Evolutionary conservation across 805 yeast species (phyloP), one percentile per base, ranked within the genome.

Genomic region (Spathaspora boniae): DNA sequence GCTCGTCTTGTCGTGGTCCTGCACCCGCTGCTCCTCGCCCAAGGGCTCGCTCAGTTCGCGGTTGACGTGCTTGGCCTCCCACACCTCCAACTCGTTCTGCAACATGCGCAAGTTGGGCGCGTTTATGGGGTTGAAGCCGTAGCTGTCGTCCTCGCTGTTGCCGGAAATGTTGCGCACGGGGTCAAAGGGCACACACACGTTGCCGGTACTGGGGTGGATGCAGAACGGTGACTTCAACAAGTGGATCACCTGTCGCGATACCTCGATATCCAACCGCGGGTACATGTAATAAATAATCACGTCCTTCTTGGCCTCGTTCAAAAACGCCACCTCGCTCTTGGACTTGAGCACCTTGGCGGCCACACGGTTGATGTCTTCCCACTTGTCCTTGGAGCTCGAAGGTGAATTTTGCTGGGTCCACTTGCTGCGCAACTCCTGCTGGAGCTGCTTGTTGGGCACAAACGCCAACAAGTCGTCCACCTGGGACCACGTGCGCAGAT

Each of bases 181-280:
- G 47, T 76, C 78, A 44, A 77, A 82, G 0, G 98, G 96, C 6
- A 93, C 96, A 75, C 98, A 93, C 3, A 93, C 85, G 50, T 86
- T 83, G 6, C 96, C 96, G 0, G 98, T 93, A 2, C 87, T 81
- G 2, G 98, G 98, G 58, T 93, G 98, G 28, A 93, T 80, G 65
- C 98, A 91, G 57, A 93, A 93, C 12, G 98, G 98, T 1, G 97
- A 85, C 56, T 93, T 93, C 49, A 93, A 73, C 61, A 93, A 79
- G 67, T 93, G 98, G 62, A 81, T 86, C 51, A 89, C 70, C 56
- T 85, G 93, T 46, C 82, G 75, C 6, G 98, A 84, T 23, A 93
- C 98, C 58, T 89, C 95, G 32, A 85, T 80, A 74, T 93, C 98
- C 42, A 93, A 70, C 50, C 96, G 74, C 28, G 98, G 98, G 58